A percentile compares a stretch with the other conserved stretches of the same genome.
Evolutionary conservation across 495 filamentous ascomycete species (phyloP).

Genomic region (Tuber calosporum): DNA sequence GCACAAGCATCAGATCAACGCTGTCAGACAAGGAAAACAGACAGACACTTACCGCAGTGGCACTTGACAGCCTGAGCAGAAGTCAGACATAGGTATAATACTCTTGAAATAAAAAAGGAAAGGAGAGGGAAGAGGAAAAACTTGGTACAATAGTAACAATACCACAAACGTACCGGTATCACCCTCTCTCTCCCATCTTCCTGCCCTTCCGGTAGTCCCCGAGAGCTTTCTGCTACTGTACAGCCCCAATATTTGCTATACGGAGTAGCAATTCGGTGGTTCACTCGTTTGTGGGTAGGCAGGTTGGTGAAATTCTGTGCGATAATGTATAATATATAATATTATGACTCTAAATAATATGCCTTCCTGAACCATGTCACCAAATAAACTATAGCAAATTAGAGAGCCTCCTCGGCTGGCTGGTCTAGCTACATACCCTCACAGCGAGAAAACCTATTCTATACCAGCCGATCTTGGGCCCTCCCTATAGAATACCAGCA

Average conservation of each 20-base stretch:
- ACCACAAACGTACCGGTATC: not conserved
- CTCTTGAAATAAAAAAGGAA: not conserved
- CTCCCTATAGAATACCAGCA: too few relatives aligned
- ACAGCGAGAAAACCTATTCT: too few relatives aligned
- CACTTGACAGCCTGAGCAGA: not conserved
- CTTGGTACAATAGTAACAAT: not conserved
- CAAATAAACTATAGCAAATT: not conserved
- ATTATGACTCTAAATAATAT: not conserved
- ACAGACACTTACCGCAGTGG: not conserved
- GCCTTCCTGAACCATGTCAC: not conserved
- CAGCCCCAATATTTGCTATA: not conserved
- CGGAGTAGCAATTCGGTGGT: not conserved
- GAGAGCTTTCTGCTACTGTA: not conserved
- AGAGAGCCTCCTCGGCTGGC: not conserved
- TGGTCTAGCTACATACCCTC: not conserved
- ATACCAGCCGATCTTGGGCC: too few relatives aligned
- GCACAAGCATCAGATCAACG: not conserved
- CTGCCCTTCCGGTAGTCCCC: not conserved
- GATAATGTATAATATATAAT: not conserved
- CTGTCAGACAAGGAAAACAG: not conserved
- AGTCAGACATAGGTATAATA: not conserved
- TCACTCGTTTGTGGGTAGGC: not conserved
- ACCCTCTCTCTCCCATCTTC: not conserved
- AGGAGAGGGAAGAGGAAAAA: not conserved
- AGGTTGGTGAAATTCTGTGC: not conserved